Evolutionary conservation across 2,329 filamentous ascomycete species (phyloP).

Genomic region (Epichloe scottii): DNA sequence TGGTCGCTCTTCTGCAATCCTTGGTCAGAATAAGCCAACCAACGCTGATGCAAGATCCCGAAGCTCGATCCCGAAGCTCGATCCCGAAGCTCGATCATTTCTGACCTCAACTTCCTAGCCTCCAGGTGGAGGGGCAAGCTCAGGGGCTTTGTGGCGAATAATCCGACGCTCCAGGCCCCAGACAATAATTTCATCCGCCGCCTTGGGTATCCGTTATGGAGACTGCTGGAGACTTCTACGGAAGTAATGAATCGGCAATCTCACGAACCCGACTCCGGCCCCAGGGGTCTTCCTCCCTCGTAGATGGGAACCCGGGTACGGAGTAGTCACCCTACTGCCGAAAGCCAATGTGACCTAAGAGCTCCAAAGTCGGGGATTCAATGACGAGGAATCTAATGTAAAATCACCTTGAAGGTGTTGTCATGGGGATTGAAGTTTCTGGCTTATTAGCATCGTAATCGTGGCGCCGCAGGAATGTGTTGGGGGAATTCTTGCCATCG

Average conservation of each 20-base stretch:
- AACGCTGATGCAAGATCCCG: not conserved
- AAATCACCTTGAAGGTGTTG: not conserved
- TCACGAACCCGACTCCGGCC: not conserved
- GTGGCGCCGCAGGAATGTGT: not conserved
- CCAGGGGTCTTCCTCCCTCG: no score
- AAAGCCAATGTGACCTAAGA: no score
- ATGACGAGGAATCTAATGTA: not conserved
- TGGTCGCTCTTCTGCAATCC: no score
- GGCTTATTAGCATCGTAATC: not conserved
- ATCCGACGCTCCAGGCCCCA: not conserved
- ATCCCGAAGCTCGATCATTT: not conserved
- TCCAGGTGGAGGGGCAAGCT: not conserved
- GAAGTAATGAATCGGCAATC: not conserved
- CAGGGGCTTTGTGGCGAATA: not conserved
- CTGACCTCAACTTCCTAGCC: not conserved
- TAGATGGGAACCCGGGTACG: no score
- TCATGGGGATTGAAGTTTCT: not conserved
- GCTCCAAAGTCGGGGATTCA: no score
- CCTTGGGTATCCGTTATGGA: not conserved
- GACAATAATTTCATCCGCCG: not conserved
- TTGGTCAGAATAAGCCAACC: not conserved
- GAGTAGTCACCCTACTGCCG: no score
- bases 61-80: no score
- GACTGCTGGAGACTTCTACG: not conserved
- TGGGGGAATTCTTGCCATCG: not conserved